Evolutionary conservation across 176 grass and related monocot species (phyloP), one percentile per base, ranked within the genome.

Genomic region (Ensete glaucum): DNA sequence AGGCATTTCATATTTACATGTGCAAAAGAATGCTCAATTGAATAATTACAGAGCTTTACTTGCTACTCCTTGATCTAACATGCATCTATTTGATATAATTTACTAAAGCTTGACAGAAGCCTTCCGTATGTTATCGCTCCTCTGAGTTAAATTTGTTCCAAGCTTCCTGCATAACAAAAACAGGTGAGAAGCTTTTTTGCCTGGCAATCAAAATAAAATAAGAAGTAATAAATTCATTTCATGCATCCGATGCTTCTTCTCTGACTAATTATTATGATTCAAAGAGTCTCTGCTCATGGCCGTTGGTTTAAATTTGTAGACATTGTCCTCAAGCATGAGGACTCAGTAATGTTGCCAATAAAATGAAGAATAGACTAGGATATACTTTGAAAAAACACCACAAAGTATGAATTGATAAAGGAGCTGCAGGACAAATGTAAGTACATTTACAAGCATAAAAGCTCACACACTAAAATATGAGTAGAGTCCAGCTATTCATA

Each of bases 101-200:
- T n/a, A 24, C 13, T 16, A 53, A 52, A 71, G 19, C 50, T 51
- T 52, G 69, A 51, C 14, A 21, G 19, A 53, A 24, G 29, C 21
- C 49, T 72, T 72, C 19, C 25, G 9, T 11, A 23, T 14, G 10
- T 23, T 84, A 84, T 54, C 82, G 71, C 67, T 84, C 82, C 62
- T 84, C 82, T 0, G 82, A 84, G 70, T 84, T 84, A 55, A 79
- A 84, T 71, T 67, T 78, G 54, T 84, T 84, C 82, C 82, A 84
- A 12, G 82, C 82, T 67, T 84, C 82, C 82, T 84, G 75, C n/a
- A 83, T 73, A 52, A 71, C 15, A 19, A 55, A 64, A 72, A 48
- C 34, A 66, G 22, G 19, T 64, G 67, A 48, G 4, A 49, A 11
- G 16, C 14, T 19, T 17, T 17, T 43, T 50, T 50, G 17, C 27